Evolutionary conservation across 345 rosid genomes (phyloP).

Genomic region (Hirschfeldia incana): DNA sequence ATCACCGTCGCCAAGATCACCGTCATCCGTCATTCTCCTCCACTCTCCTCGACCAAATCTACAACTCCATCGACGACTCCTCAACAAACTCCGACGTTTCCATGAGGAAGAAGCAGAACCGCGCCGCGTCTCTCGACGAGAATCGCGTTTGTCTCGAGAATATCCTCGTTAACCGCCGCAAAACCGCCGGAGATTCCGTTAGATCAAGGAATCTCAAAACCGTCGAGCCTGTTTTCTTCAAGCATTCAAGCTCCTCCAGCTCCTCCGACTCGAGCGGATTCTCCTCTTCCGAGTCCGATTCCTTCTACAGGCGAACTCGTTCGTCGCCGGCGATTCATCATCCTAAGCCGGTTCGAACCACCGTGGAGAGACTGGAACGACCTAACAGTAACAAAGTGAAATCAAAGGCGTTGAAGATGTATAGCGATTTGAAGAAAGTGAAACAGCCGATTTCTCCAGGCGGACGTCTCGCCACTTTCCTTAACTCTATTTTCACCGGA

Average conservation of each 20-base stretch:
- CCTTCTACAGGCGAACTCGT: slow-evolving; percentile 31
- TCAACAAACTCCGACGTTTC: slow-evolving; percentile 33
- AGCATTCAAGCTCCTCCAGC: not conserved
- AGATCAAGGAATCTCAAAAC: slow-evolving; percentile 13
- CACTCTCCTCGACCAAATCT: slow-evolving; percentile 64
- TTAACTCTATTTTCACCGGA: slow-evolving; percentile 66
- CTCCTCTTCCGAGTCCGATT: slow-evolving; percentile 76
- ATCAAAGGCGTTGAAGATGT: slow-evolving; percentile 66
- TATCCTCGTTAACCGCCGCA: slow-evolving; percentile 21
- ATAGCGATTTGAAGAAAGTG: slow-evolving; percentile 70
- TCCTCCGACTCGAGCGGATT: slow-evolving; percentile 55
- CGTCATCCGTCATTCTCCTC: slow-evolving; percentile 84
- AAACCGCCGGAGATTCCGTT: slow-evolving; percentile 37
- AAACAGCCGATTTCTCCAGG: slow-evolving; percentile 95
- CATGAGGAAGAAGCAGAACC: slow-evolving; percentile 21
- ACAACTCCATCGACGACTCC: slow-evolving; percentile 66
- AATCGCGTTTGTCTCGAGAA: not conserved
- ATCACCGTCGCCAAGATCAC: slow-evolving; percentile 31
- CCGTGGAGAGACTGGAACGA: slow-evolving; percentile 32
- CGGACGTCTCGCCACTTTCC: slow-evolving; percentile 67
- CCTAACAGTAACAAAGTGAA: no score
- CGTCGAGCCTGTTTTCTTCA: slow-evolving; percentile 21
- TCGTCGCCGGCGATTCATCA: slow-evolving; percentile 5
- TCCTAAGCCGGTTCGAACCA: slow-evolving; percentile 61
- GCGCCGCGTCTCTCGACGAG: not conserved